Evolutionary conservation across 306 rosid species (phyloP).

Genomic region (Quillaja saponaria): DNA sequence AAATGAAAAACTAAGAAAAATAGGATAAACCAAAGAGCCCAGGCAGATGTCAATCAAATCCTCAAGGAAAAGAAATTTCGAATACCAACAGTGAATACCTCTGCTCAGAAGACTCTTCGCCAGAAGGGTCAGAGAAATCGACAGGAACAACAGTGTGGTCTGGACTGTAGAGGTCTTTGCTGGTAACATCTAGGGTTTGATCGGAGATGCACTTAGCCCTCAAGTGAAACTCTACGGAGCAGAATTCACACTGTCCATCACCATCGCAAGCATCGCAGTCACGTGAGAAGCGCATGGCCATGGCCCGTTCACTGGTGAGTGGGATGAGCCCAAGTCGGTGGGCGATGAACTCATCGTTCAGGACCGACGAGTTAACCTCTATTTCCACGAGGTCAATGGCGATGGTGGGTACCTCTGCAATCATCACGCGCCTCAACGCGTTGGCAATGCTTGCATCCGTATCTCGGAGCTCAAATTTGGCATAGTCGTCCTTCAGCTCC

Average conservation of each 20-base stretch:
- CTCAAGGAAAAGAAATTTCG: neutral
- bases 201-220: conserved; percentile 74
- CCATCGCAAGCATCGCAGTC: conserved; percentile 99
- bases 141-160: conserved; percentile 95
- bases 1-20: neutral
- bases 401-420: conserved; percentile 87
- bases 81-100: conserved; percentile 31
- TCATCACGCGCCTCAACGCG: conserved; percentile 97
- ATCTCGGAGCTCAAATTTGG: conserved; percentile 83
- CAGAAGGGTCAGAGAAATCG: conserved; percentile 64
- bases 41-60: neutral
- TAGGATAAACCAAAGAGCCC: neutral
- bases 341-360: conserved; percentile 91
- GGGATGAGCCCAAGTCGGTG: conserved; percentile 96
- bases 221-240: conserved; percentile 97
- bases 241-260: conserved; percentile 94
- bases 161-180: conserved; percentile 76
- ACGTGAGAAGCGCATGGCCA: conserved; percentile 98
- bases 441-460: conserved; percentile 89
- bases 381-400: conserved; percentile 95
- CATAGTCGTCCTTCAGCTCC: conserved; percentile 71
- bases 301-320: conserved; percentile 80
- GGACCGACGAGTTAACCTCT: conserved; percentile 93
- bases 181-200: conserved; percentile 81
- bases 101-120: conserved; percentile 47